Evolutionary conservation across 352 stramenopile species (phyloP).

Genomic region (Thalassiosira livingstoniorum): DNA sequence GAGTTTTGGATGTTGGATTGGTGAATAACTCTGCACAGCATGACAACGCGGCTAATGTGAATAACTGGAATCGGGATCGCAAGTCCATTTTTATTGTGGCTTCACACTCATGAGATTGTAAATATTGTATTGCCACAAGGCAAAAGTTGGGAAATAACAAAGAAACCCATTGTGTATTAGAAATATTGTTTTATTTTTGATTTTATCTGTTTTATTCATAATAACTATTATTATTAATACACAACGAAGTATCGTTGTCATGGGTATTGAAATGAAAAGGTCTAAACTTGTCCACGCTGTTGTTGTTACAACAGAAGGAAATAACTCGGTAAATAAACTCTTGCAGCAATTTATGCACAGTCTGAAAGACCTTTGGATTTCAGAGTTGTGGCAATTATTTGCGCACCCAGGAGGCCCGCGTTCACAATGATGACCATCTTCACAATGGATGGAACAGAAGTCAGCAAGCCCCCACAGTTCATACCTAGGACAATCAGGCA

Average conservation of each 20-base stretch:
- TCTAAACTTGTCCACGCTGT: slow-evolving; percentile 71
- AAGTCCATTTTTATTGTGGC: slow-evolving; percentile 74
- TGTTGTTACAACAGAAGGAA: slow-evolving; percentile 73
- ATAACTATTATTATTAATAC: too few species aligned
- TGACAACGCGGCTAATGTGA: slow-evolving; percentile 50
- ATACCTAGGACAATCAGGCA: slow-evolving; percentile 64
- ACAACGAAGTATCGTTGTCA: slow-evolving; percentile 53
- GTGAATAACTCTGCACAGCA: slow-evolving; percentile 48
- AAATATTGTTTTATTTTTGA: too few species aligned
- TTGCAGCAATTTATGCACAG: slow-evolving; percentile 66
- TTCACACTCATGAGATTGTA: slow-evolving; percentile 23
- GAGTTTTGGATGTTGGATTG: slow-evolving; percentile 34
- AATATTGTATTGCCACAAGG: too few species aligned
- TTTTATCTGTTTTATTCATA: too few species aligned
- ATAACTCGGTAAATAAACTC: slow-evolving; percentile 77
- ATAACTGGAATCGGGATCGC: slow-evolving; percentile 72
- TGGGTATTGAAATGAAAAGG: slow-evolving; percentile 66
- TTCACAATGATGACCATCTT: slow-evolving; percentile 80
- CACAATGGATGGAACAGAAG: slow-evolving; percentile 57
- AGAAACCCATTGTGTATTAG: too few species aligned
- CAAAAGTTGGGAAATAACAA: too few species aligned
- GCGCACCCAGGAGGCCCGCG: slow-evolving; percentile 63
- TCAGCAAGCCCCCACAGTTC: slow-evolving; percentile 64
- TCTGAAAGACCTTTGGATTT: slow-evolving; percentile 70
- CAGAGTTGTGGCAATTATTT: slow-evolving; percentile 75